phyloP scores from a whole-genome alignment of 2,329 filamentous ascomycete species.

The Arthrobotrys pseudoclavata region DNA sequence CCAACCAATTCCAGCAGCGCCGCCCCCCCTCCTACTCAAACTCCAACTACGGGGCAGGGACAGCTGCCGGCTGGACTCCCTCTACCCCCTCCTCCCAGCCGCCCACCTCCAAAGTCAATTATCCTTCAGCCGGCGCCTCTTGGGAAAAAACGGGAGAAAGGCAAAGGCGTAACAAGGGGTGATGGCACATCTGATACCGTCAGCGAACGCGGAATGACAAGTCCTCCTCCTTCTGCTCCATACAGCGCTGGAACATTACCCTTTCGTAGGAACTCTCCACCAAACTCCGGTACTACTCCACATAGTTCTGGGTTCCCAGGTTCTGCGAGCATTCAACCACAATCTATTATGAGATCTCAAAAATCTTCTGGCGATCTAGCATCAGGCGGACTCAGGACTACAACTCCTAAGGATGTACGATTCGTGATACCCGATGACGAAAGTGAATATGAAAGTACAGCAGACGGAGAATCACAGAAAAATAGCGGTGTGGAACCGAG shows the following conservation, averaged over 20 bases:
- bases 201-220: conserved; percentile 45
- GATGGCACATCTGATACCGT: conserved; percentile 25
- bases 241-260: conserved; percentile 58
- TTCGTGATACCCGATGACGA: conserved; percentile 60
- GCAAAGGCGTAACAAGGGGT: conserved; percentile 37
- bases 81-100: conserved; percentile 52
- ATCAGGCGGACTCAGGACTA: conserved; percentile 54
- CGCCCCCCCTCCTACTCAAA: conserved; percentile 33
- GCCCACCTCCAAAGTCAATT: conserved; percentile 40
- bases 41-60: conserved; percentile 49
- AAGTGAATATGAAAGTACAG: conserved; percentile 59
- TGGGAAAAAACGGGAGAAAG: conserved; percentile 53
- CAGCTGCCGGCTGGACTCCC: conserved; percentile 34
- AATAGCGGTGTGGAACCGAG: conserved; percentile 58
- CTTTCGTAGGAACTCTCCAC: conserved; percentile 50
- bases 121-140: conserved; percentile 57
- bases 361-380: conserved; percentile 60
- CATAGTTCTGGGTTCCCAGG: conserved; percentile 49
- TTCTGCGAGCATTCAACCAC: conserved; percentile 52
- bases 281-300: conserved; percentile 53
- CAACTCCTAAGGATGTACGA: conserved; percentile 58
- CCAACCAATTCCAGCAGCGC: conserved; percentile 1
- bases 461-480: conserved; percentile 54
- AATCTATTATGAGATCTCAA: conserved; percentile 60
- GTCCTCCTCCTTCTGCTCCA: conserved; percentile 50